These are phyloP conservation scores for Physcomitrellopsis africana DNA, from an alignment of 225 moss, liverwort and hornwort genomes.

Conservation along the genomic window DNA sequence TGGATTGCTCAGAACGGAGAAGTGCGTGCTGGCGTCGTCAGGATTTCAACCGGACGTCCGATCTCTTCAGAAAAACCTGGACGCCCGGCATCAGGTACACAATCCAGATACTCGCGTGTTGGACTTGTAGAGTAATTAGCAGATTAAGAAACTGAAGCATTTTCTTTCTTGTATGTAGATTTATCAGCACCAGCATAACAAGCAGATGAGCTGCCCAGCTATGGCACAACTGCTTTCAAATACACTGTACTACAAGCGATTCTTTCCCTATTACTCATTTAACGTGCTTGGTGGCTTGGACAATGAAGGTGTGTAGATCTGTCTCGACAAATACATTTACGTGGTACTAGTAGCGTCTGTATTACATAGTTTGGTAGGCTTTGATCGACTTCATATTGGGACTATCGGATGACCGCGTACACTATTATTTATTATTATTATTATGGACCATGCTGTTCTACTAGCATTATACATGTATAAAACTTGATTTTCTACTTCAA, in stretches of 20 bases:
- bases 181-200: conserved; percentile 91
- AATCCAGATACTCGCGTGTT: background rate
- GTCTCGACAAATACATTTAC: background rate
- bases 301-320: conserved; percentile 58
- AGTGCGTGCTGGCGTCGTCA: conserved; percentile 86
- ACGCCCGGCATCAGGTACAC: conserved; percentile 84
- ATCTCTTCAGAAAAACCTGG: conserved; percentile 86
- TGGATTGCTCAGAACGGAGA: conserved; percentile 64
- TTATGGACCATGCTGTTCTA: too few species aligned
- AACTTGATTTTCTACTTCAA: too few species aligned
- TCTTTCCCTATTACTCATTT: conserved; percentile 94
- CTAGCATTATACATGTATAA: too few species aligned
- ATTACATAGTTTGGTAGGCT: background rate
- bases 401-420: too few species aligned
- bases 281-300: conserved; percentile 96
- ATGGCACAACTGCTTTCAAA: conserved; percentile 99
- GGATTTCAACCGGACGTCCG: conserved; percentile 92
- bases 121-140: background rate
- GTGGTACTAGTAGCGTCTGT: background rate
- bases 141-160: background rate
- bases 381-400: background rate
- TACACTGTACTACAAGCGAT: conserved; percentile 96
- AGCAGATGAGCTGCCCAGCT: conserved; percentile 97
- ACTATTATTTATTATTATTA: too few species aligned
- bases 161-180: conserved; percentile 41